Evolutionary conservation across 306 rosid species (phyloP).

Genomic region (Vicia faba): DNA sequence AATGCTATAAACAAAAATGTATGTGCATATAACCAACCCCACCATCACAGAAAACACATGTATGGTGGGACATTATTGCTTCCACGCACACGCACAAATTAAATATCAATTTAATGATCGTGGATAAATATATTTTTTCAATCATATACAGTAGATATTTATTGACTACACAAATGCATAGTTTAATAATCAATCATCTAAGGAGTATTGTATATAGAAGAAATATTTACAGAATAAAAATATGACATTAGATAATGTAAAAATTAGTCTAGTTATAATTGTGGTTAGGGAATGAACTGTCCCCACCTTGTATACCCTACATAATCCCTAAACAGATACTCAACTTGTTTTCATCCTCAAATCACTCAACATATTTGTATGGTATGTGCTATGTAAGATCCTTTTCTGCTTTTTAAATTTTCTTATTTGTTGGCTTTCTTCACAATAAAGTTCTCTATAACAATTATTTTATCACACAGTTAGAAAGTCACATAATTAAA

Average conservation of each 20-base stretch:
- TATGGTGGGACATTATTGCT: conserved; percentile 7
- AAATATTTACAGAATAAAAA: neutral
- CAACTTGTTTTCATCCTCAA: conserved; percentile 55
- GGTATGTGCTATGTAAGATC: conserved; percentile 46
- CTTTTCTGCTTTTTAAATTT: conserved; percentile 51
- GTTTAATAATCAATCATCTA: neutral
- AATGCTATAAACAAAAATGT: conserved; percentile 33
- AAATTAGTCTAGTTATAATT: conserved; percentile 33
- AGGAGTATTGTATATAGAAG: neutral
- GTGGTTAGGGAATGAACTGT: conserved; percentile 72
- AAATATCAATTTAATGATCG: neutral
- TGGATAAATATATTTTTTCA: neutral
- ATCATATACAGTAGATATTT: too few species aligned
- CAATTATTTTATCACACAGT: conserved; percentile 25
- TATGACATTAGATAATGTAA: neutral
- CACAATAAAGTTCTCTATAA: conserved; percentile 51
- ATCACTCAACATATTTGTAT: conserved; percentile 48
- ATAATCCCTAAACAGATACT: conserved; percentile 47
- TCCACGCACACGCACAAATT: conserved; percentile 1
- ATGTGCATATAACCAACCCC: neutral
- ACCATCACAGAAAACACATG: neutral
- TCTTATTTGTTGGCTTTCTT: conserved; percentile 54
- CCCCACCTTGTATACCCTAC: conserved; percentile 57
- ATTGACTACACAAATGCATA: too few species aligned
- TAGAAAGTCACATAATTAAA: conserved; percentile 6